Base-by-base conservation (phyloP, 2,329 filamentous ascomycete species). In the Fusarium mundagurra region DNA sequence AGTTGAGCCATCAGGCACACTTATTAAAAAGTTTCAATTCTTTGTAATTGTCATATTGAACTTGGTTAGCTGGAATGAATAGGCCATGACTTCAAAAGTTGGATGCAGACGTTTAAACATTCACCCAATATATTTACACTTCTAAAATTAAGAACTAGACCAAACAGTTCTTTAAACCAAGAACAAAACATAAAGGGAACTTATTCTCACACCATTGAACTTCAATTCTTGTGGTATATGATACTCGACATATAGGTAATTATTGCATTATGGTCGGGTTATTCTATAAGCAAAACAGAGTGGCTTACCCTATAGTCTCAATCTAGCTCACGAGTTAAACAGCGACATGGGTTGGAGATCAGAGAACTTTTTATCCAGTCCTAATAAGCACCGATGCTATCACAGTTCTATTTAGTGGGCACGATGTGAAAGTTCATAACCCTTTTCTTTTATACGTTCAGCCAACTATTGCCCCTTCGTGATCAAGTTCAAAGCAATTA, bases 71-170 rank as follows among this genome's bases (percentile, higher is more conserved):
- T 16, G 24, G 2, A 22, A 29, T 16, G 13, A 22, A 7, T 29
- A 6, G 44, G 1, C 10, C 24, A 10, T 20, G 18, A 20, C 24
- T 14, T 27, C 24, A 6, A 27, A 20, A 14, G 24, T 24, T 29
- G 12, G 24, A 1, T 10, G 12, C 4, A 29, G 24, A 16, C 22
- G 18, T 10, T 7, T n/a, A n/a, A n/a, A n/a, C n/a, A n/a, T n/a
- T n/a, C n/a, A n/a, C n/a, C n/a, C n/a, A n/a, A n/a, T n/a, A n/a
- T n/a, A n/a, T n/a, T 29, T 8, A 8, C 1, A 17, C 12, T 45
- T 20, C 17, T 9, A 10, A 14, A 1, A 8, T 5, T 4, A 1
- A 29, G 4, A 27, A 1, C 1, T 6, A 17, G 1, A 6, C 6
- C 16, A 1, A 31, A 17, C 10, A n/a, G 8, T 10, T 0, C 13